Evolutionary conservation across 2,329 filamentous ascomycete genomes (phyloP).

Genomic region (Pseudocercospora vitis): DNA sequence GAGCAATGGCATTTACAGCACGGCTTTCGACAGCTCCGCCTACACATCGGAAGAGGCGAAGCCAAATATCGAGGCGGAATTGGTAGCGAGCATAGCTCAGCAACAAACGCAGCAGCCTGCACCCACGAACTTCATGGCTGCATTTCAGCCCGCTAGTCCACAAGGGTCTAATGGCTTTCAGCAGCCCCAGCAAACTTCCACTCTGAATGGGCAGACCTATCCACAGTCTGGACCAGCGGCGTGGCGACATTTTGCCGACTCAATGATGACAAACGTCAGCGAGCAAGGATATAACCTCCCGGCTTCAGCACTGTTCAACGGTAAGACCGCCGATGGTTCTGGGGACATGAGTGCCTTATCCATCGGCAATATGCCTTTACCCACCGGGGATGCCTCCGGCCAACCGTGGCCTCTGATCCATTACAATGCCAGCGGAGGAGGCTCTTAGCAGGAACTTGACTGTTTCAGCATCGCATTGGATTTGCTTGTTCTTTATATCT

Average conservation of each 20-base stretch:
- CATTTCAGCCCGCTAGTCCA: constrained; percentile 22
- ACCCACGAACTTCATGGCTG: constrained; percentile 23
- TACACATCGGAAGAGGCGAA: constrained; percentile 26
- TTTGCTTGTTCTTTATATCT: not conserved
- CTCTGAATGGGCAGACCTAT: constrained; percentile 18
- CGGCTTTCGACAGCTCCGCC: constrained; percentile 18
- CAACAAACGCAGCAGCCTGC: constrained; percentile 19
- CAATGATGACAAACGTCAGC: constrained; percentile 30
- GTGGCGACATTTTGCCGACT: constrained; percentile 37
- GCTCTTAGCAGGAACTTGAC: not conserved
- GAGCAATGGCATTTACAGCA: constrained; percentile 20
- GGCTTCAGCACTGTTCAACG: constrained; percentile 18
- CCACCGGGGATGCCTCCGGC: constrained; percentile 17
- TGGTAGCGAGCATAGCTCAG: constrained; percentile 22
- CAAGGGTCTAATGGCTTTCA: constrained; percentile 18
- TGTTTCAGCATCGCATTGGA: not conserved
- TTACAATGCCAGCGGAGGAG: constrained; percentile 12
- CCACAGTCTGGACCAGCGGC: constrained; percentile 31
- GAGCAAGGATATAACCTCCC: constrained; percentile 23
- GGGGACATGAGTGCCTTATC: constrained; percentile 16
- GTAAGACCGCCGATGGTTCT: constrained; percentile 15
- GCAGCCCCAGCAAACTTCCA: constrained; percentile 13
- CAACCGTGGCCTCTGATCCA: constrained; percentile 33
- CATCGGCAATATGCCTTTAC: constrained; percentile 29
- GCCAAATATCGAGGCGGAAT: constrained; percentile 28